These are phyloP conservation scores for Suhomyces kilbournensis DNA, from an alignment of 805 yeast genomes.

Conservation along the genomic window DNA sequence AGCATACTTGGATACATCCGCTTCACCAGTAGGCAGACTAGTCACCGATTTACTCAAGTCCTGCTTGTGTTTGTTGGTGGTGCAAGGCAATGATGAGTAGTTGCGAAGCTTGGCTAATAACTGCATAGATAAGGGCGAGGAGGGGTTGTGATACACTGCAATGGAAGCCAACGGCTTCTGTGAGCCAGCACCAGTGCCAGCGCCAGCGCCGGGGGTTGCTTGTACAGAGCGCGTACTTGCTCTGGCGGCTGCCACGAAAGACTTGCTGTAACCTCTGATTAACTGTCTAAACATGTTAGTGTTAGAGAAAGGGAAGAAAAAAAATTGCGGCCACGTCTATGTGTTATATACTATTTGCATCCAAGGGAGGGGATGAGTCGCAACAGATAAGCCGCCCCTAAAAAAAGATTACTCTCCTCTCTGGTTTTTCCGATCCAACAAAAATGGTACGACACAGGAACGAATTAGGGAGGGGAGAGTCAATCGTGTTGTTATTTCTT, in stretches of 20 bases:
- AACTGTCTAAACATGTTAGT: conserved; percentile 2
- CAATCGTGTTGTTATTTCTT: background rate
- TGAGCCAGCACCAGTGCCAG: conserved; percentile 1
- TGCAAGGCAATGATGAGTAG: conserved; percentile 19
- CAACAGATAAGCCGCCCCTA: conserved; percentile 1
- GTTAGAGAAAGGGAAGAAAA: background rate
- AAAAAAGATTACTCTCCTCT: background rate
- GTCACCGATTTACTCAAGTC: background rate
- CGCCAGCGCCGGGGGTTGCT: background rate
- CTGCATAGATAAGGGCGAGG: conserved; percentile 23
- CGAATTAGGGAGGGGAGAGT: background rate
- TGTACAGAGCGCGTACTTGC: conserved; percentile 1
- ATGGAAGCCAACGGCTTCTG: conserved; percentile 12
- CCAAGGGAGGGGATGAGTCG: conserved; percentile 3
- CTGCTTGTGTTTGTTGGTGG: conserved; percentile 9
- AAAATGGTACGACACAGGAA: background rate
- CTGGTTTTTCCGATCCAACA: conserved; percentile 5
- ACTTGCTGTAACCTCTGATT: background rate
- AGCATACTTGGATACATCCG: conserved; percentile 15
- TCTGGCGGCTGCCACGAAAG: conserved; percentile 1
- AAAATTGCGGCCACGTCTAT: background rate
- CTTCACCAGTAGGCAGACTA: background rate
- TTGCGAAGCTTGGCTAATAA: conserved; percentile 20
- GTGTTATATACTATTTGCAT: conserved; percentile 2
- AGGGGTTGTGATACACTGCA: conserved; percentile 30